phyloP scores from a whole-genome alignment of 495 filamentous ascomycete genomes.

The Hamigera avellanea region DNA sequence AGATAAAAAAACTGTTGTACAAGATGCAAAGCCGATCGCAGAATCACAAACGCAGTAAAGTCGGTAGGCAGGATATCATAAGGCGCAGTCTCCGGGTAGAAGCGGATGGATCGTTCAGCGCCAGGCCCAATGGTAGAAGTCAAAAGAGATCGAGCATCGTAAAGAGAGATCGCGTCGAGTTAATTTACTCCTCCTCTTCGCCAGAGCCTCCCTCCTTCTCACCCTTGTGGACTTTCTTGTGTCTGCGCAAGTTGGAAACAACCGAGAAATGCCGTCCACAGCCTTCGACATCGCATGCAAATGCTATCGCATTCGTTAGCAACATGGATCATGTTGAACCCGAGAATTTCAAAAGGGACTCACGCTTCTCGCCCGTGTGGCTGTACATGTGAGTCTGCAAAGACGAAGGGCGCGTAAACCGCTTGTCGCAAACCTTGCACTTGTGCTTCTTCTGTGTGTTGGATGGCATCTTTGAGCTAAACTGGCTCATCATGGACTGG shows the following conservation, averaged over 20 bases:
- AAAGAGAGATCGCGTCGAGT: no score
- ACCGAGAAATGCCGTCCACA: constrained; percentile 97
- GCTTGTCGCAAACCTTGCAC: constrained; percentile 99
- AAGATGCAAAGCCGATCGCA: constrained; percentile 10
- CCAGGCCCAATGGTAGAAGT: no score
- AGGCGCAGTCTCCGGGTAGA: no score
- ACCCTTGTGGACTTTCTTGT: constrained; percentile 93
- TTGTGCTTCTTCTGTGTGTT: constrained; percentile 99
- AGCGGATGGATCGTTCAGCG: no score
- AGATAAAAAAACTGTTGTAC: constrained; percentile 29
- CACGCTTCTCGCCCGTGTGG: constrained; percentile 98
- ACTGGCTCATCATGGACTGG: constrained; percentile 97
- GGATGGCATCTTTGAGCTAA: constrained; percentile 92
- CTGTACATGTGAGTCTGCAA: constrained; percentile 98
- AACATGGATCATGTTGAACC: no score
- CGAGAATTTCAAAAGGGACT: constrained; percentile 27
- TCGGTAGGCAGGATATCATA: constrained; percentile 7
- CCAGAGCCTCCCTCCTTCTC: constrained; percentile 43
- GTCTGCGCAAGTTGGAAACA: constrained; percentile 87
- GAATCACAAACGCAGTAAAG: constrained; percentile 1
- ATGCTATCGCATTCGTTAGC: constrained; percentile 61
- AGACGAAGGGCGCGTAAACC: constrained; percentile 92
- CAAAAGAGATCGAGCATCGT: constrained; percentile 2
- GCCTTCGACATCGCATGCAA: constrained; percentile 86
- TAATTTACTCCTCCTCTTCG: constrained; percentile 27